Base-by-base conservation (phyloP, 768 basidiomycete species). In the Kondoa malvinella region DNA sequence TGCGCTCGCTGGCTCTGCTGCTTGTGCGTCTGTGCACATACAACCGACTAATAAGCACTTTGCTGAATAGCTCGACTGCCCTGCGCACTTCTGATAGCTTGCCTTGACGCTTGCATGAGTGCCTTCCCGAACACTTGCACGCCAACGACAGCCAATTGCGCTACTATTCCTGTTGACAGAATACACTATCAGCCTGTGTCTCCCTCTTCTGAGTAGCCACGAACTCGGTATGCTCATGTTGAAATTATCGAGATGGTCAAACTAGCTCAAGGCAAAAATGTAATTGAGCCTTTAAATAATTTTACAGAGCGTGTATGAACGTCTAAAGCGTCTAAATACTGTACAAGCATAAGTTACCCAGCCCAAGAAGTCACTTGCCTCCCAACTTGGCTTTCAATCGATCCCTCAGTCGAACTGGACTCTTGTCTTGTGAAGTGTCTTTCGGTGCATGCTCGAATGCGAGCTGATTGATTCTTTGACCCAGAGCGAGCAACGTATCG, bases 31-130 rank as follows among this genome's bases (percentile, higher is more conserved):
- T 70, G 92, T 87, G 57, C 84, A 80, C 59, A 86, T 81, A 75
- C 88, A 88, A 64, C 89, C 89, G 81, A 95, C 92, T 95, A 68
- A 4, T 31, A 25, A 64, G 50, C 26, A 40, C n/a, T 65, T 31
- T 59, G 21, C n/a, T 17, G 61, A 16, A 12, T 34, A 17, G 8
- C 12, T 29, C n/a, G 31, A 25, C 27, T 14, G 21, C 27, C 21
- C 27, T 27, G 76, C 86, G 74, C 76, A 97, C 95, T 99, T 81
- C 89, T 86, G 57, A 87, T 84, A 14, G 92, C 94, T 77, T 99
- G 95, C 73, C 82, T 81, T 40, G 89, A 89, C 1, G 92, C 95
- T 75, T 91, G 92, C 34, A 82, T 80, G 66, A 97, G 84, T 57
- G 95, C 95, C 78, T 87, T 92, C 66, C 95, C 92, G 64, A 97